Conservation (phyloP, 2,329 filamentous ascomycete species). For the Colletotrichum tamarilloi region DNA sequence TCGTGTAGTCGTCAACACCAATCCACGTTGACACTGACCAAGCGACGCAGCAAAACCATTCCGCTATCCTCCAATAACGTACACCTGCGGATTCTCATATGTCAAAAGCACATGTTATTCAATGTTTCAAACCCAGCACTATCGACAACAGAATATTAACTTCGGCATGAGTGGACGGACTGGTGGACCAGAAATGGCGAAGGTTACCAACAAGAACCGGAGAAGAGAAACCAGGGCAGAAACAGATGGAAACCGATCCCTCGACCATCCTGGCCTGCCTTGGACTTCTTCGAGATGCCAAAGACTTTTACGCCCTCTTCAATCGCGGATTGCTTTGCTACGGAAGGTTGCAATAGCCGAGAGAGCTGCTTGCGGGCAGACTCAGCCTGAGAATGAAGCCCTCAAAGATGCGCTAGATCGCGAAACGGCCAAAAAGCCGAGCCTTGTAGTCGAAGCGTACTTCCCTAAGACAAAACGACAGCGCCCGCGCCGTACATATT, state of each 20-base stretch:
- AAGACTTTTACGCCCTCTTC: constrained; percentile 58
- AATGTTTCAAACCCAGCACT: background rate
- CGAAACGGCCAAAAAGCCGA: constrained; percentile 5
- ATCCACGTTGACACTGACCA: background rate
- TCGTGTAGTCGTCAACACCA: background rate
- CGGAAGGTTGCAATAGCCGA: constrained; percentile 47
- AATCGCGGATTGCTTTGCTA: constrained; percentile 54
- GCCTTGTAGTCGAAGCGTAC: constrained; percentile 1
- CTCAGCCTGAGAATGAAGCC: background rate
- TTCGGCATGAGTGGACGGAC: background rate
- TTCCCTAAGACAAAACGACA: constrained; percentile 37
- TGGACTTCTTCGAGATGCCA: constrained; percentile 62
- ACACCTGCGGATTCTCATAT: too few relatives aligned
- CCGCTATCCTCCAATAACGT: background rate
- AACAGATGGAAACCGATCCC: background rate
- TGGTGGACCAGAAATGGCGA: background rate
- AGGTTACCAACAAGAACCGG: background rate
- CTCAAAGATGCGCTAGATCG: background rate
- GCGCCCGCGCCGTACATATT: constrained; percentile 33
- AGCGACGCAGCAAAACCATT: background rate
- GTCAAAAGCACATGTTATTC: too few relatives aligned
- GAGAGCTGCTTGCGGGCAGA: background rate
- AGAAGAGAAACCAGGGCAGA: background rate
- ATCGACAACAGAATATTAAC: background rate
- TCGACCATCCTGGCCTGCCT: background rate